Evolutionary conservation across 345 rosid species (phyloP).

Genomic region (Arabidopsis suecica): DNA sequence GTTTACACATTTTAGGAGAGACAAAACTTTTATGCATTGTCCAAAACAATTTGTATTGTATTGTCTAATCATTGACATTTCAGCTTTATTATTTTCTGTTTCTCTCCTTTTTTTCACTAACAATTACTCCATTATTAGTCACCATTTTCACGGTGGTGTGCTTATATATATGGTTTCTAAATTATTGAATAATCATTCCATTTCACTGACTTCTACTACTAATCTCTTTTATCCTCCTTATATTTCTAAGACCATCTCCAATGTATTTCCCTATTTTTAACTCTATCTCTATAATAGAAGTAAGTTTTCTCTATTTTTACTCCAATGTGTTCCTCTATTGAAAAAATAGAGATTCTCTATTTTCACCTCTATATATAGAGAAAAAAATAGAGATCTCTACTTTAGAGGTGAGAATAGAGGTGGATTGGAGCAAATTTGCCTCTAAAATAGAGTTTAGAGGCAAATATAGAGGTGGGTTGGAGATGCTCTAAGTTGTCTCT

Average conservation of each 20-base stretch:
- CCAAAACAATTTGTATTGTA: constrained; percentile 28
- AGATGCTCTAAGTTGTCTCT: not conserved
- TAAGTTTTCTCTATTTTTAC: too few relatives aligned
- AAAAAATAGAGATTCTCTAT: too few relatives aligned
- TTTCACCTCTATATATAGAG: too few relatives aligned
- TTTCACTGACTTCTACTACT: constrained; percentile 12
- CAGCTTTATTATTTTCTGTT: constrained; percentile 24
- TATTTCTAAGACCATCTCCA: not conserved
- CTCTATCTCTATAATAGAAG: too few relatives aligned
- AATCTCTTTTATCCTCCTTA: too few relatives aligned
- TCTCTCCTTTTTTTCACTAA: not conserved
- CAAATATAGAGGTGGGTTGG: too few relatives aligned
- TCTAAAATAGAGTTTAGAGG: too few relatives aligned
- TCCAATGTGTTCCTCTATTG: too few relatives aligned
- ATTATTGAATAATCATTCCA: constrained; percentile 37
- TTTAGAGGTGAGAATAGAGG: too few relatives aligned
- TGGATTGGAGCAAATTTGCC: too few relatives aligned
- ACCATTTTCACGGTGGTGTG: constrained; percentile 13
- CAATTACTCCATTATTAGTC: constrained; percentile 1
- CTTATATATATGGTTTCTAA: not conserved
- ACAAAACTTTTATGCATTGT: constrained; percentile 43
- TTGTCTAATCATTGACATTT: constrained; percentile 45
- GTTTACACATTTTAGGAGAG: constrained; percentile 51
- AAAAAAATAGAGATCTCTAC: too few relatives aligned
- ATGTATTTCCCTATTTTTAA: too few relatives aligned